A percentile compares a stretch with the other conserved stretches of the same genome.
Evolutionary conservation across 805 yeast species (phyloP).

Genomic region (Pichia scutulata): DNA sequence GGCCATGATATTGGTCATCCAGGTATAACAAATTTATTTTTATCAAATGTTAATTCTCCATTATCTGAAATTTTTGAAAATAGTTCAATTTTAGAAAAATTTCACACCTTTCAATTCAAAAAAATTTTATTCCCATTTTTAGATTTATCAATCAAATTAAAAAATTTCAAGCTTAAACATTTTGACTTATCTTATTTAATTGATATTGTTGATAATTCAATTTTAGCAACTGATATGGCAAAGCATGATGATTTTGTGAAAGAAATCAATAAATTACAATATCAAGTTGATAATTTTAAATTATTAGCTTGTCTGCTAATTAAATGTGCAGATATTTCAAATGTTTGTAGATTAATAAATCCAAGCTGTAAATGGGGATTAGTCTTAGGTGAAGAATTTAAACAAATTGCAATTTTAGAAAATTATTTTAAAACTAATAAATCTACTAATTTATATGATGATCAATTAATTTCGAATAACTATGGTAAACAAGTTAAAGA

Average conservation of each 20-base stretch:
- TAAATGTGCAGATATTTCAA: constrained; percentile 94
- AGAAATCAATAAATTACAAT: constrained; percentile 33
- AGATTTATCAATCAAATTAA: constrained; percentile 31
- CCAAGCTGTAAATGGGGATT: constrained; percentile 84
- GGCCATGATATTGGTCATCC: constrained; percentile 98
- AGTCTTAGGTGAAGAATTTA: constrained; percentile 69
- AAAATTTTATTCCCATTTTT: constrained; percentile 27
- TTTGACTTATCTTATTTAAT: constrained; percentile 26
- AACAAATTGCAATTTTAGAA: constrained; percentile 54
- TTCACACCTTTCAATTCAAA: constrained; percentile 62
- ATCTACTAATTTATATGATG: constrained; percentile 3
- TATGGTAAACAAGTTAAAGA: constrained; percentile 11
- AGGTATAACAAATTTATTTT: constrained; percentile 78
- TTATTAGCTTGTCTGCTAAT: constrained; percentile 63
- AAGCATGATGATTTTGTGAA: constrained; percentile 67
- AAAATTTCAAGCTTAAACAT: constrained; percentile 18
- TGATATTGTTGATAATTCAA: constrained; percentile 22
- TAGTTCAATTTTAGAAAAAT: constrained; percentile 71
- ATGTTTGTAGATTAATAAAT: constrained; percentile 73
- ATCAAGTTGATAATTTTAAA: constrained; percentile 21
- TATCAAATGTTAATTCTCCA: constrained; percentile 52
- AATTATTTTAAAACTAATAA: constrained; percentile 10
- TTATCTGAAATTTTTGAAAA: constrained; percentile 55
- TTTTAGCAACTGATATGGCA: constrained; percentile 92
- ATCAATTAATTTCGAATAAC: neutral